Evolutionary conservation across 768 basidiomycete species (phyloP), one percentile per base, ranked within the genome.

Genomic region (Tulasnella sp.): DNA sequence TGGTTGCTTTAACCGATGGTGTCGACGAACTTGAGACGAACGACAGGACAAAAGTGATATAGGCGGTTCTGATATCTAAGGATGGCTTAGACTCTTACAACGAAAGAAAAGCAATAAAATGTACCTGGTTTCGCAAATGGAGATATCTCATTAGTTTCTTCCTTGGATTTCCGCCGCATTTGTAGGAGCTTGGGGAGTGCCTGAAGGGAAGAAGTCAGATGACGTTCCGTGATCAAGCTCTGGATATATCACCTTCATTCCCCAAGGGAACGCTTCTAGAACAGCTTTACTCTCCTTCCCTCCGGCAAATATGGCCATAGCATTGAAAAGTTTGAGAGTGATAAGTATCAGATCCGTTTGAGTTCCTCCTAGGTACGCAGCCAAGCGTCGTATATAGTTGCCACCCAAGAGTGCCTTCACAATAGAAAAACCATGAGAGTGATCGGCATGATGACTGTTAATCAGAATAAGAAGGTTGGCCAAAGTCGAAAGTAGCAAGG

Each of bases 41-140:
- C 0, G 83, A 82, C 12, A 88, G 69, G 12, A 89, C 67, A 57
- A 91, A 78, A 1, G 79, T 65, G 33, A 88, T 62, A 43, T 81
- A 86, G 3, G 82, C 69, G 0, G 84, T 85, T 32, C 88, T 75
- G 39, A 91, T 89, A 62, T 91, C 89, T 83, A 58, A 37, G 27
- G 48, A 39, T 42, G 25, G n/a, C 19, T 46, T 28, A 27, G 44
- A 27, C 35, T 33, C 3, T 25, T 13, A 44, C n/a, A 19, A 31
- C 15, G 45, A 16, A 19, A 16, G 19, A 20, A 25, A 20, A 43
- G n/a, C 8, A 28, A 3, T 10, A 20, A 41, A 24, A 53, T 71
- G 31, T 40, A 79, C 83, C 83, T 57, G 84, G 83, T 59, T 70
- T 70, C 0, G 62, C 58, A 0, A 83, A 65, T 3, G 69, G 63